These are phyloP conservation scores for Didymella arachidicola DNA, from an alignment of 2,329 filamentous ascomycete species.

Conservation along the genomic window DNA sequence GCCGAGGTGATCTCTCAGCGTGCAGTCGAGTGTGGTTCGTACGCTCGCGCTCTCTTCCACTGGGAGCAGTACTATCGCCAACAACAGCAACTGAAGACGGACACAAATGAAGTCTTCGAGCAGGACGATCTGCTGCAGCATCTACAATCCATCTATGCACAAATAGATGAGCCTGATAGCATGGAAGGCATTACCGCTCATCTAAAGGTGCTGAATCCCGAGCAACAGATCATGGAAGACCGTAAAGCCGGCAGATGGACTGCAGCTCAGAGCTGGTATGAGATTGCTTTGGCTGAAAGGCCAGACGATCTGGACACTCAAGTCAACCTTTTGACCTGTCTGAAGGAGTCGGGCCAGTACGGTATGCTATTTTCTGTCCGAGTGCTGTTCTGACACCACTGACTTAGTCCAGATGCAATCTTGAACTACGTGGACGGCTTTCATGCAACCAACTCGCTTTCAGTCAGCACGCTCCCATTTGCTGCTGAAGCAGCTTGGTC, in stretches of 20 bases:
- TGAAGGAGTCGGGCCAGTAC: slow-evolving; percentile 95
- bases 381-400: slow-evolving; percentile 26
- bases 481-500: slow-evolving; percentile 93
- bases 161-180: slow-evolving; percentile 97
- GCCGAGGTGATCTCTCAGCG: slow-evolving; percentile 78
- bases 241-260: slow-evolving; percentile 93
- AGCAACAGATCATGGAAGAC: slow-evolving; percentile 92
- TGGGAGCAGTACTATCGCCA: slow-evolving; percentile 88
- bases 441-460: slow-evolving; percentile 50
- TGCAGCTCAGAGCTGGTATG: slow-evolving; percentile 96
- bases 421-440: slow-evolving; percentile 87
- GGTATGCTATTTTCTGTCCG: slow-evolving; percentile 60
- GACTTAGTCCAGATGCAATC: slow-evolving; percentile 69
- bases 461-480: slow-evolving; percentile 72
- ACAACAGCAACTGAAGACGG: slow-evolving; percentile 51
- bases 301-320: slow-evolving; percentile 81
- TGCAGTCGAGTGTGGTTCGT: slow-evolving; percentile 93
- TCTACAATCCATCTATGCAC: slow-evolving; percentile 91
- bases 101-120: slow-evolving; percentile 59
- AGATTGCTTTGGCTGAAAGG: slow-evolving; percentile 82
- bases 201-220: slow-evolving; percentile 84
- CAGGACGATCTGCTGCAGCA: slow-evolving; percentile 73
- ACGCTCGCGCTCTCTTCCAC: slow-evolving; percentile 89
- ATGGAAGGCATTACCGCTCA: slow-evolving; percentile 93
- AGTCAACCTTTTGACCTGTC: slow-evolving; percentile 81